phyloP scores from a whole-genome alignment of 352 stramenopile genomes.

The Pythium sukuiense region DNA sequence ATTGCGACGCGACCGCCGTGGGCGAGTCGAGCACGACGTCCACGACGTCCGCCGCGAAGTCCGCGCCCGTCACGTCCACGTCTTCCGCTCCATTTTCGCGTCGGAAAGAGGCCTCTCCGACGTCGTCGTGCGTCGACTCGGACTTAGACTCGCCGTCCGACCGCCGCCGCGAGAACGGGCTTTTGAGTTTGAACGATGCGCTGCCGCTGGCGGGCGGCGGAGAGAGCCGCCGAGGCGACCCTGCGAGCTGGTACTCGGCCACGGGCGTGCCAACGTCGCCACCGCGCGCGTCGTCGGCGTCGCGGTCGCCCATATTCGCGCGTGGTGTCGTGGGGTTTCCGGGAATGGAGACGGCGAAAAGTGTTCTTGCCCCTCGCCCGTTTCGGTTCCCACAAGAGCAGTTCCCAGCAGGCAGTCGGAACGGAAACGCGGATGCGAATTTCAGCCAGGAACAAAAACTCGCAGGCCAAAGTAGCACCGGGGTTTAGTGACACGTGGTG shows the following conservation, averaged over 20 bases:
- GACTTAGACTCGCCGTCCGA: not conserved
- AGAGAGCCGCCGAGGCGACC: slow-evolving; percentile 15
- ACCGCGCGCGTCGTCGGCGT: slow-evolving; percentile 16
- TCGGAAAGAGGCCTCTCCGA: not conserved
- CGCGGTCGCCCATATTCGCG: slow-evolving; percentile 17
- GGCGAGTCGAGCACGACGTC: slow-evolving; percentile 27
- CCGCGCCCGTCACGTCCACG: slow-evolving; percentile 7
- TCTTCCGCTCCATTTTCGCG: not conserved
- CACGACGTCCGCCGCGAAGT: slow-evolving; percentile 22
- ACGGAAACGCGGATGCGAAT: slow-evolving; percentile 3
- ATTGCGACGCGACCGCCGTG: not conserved
- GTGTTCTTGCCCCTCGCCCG: not conserved
- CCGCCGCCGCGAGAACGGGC: slow-evolving; percentile 9
- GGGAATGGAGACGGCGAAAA: not conserved
- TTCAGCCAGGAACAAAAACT: not conserved
- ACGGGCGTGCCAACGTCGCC: slow-evolving; percentile 22
- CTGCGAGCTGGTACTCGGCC: slow-evolving; percentile 31
- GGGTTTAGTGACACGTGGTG: slow-evolving; percentile 4
- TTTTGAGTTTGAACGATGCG: slow-evolving; percentile 19
- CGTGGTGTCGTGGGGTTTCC: not conserved
- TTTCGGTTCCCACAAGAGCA: not conserved
- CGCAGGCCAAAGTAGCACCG: not conserved
- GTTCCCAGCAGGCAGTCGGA: not conserved
- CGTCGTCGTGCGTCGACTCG: not conserved
- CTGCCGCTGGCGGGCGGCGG: not conserved